Evolutionary conservation across 148 eudicot genomes (phyloP).

Genomic region (Rheum nobile): DNA sequence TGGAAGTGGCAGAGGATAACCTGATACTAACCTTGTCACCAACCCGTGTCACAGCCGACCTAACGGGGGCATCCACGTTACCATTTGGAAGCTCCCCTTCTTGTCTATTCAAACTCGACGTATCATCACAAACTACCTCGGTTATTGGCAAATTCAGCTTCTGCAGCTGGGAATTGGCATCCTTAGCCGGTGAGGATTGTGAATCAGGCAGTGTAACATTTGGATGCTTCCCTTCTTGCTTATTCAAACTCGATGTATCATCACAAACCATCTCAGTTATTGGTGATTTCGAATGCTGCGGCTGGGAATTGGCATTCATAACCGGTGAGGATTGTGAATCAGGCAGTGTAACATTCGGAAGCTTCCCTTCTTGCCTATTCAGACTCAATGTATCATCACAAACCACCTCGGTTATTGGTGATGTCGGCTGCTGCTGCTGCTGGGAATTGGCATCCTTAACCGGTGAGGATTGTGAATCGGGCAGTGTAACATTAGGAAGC

Average conservation of each 20-base stretch:
- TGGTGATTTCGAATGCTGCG: slow-evolving; percentile 3
- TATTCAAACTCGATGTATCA: slow-evolving; percentile 16
- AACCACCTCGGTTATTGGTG: slow-evolving; percentile 12
- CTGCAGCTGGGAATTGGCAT: slow-evolving; percentile 15
- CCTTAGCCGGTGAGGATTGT: slow-evolving; percentile 9
- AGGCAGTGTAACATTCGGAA: background rate
- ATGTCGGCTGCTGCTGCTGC: slow-evolving; percentile 9
- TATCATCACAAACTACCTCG: slow-evolving; percentile 15
- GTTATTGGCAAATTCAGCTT: background rate
- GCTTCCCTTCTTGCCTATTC: slow-evolving; percentile 8
- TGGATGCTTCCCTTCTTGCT: slow-evolving; percentile 6
- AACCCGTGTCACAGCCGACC: slow-evolving; percentile 33
- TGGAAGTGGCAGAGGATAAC: slow-evolving; percentile 33
- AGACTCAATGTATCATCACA: slow-evolving; percentile 15
- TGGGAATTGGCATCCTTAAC: slow-evolving; percentile 15
- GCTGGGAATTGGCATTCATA: slow-evolving; percentile 14
- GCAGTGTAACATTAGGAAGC: background rate
- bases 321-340: slow-evolving; percentile 6
- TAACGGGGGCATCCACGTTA: background rate
- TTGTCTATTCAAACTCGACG: slow-evolving; percentile 14
- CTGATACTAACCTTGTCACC: slow-evolving; percentile 56
- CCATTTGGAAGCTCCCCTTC: slow-evolving; percentile 10
- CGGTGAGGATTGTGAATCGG: slow-evolving; percentile 1
- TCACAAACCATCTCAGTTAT: slow-evolving; percentile 17
- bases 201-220: background rate